These are phyloP conservation scores for Favolaschia claudopus DNA, from an alignment of 768 basidiomycete genomes.

Conservation along the genomic window DNA sequence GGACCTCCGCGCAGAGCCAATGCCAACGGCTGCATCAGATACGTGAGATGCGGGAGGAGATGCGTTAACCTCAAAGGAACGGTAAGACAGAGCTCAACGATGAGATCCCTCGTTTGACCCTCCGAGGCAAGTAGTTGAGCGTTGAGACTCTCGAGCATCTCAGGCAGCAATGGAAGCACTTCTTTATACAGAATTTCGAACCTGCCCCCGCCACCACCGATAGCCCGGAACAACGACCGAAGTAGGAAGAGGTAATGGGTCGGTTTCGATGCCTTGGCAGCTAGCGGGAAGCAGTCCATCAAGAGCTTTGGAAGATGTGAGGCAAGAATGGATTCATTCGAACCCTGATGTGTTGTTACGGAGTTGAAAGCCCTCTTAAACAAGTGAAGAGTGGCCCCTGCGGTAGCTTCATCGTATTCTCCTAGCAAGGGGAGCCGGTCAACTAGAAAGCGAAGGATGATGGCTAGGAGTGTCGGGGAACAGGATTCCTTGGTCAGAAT, in stretches of 20 bases:
- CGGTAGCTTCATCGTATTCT: slow-evolving; percentile 81
- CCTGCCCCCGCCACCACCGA: slow-evolving; percentile 89
- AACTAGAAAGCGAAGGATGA: slow-evolving; percentile 87
- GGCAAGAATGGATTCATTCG: slow-evolving; percentile 93
- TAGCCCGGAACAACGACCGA: slow-evolving; percentile 90
- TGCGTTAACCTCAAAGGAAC: slow-evolving; percentile 96
- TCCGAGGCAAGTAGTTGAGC: slow-evolving; percentile 88
- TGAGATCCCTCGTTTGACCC: slow-evolving; percentile 85
- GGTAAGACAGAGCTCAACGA: slow-evolving; percentile 96
- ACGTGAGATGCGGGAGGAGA: slow-evolving; percentile 91
- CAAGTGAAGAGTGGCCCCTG: slow-evolving; percentile 85
- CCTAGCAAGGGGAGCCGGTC: slow-evolving; percentile 84
- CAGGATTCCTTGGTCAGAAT: slow-evolving; percentile 81
- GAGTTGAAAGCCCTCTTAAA: slow-evolving; percentile 97
- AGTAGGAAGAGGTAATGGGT: slow-evolving; percentile 93
- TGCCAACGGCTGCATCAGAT: slow-evolving; percentile 96
- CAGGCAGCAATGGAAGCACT: slow-evolving; percentile 93
- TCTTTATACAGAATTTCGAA: slow-evolving; percentile 97
- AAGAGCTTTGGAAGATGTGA: slow-evolving; percentile 91
- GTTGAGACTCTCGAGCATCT: slow-evolving; percentile 95
- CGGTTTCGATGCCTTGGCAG: slow-evolving; percentile 90
- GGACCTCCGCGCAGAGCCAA: slow-evolving; percentile 86
- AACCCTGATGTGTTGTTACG: slow-evolving; percentile 71
- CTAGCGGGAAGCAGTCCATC: slow-evolving; percentile 95
- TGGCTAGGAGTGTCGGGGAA: slow-evolving; percentile 85